Evolutionary conservation across 768 basidiomycete species (phyloP), one percentile per base, ranked within the genome.

Genomic region (Fomitopsis pulvina): DNA sequence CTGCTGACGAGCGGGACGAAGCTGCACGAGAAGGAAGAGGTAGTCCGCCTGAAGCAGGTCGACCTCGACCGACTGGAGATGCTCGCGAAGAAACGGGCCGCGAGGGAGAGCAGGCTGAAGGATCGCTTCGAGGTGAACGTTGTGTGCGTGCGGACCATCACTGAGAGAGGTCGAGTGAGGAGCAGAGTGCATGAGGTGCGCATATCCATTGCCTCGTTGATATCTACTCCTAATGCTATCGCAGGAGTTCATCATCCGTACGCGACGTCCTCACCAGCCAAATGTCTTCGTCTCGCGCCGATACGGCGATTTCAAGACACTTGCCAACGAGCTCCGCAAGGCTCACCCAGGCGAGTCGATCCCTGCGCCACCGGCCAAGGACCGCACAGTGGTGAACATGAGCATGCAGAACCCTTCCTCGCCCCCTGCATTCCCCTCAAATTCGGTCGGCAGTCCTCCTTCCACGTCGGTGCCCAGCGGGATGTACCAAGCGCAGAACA

Each of bases 171-270:
- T 7, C 79, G 92, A 34, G 78, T 99, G 55, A 74, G 96, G 51
- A 92, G 81, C 63, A 81, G 85, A 57, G 78, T 74, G 11, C 94
- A 96, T 66, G 94, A 99, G 69, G 94, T 89, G 61, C 55, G 80
- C 70, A n/a, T 14, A 43, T 6, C 47, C 34, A 27, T 46, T 2
- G 25, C 50, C 38, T 44, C 10, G 18, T 22, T 14, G 8, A 4
- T 27, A 22, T 43, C 10, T 20, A 39, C 40, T 1, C 21, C 6
- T 20, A 42, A 26, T 20, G 20, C 16, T 14, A 14, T 32, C 43
- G 38, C 59, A 98, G 88, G 96, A 98, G 75, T 99, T 99, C 64
- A 83, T 99, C 57, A 81, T 99, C 26, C 81, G 92, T 26, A 98
- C 94, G 0, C 77, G 85, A 14, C 76, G 92, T 37, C 78, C 81